Evolutionary conservation across 176 grass and related monocot species (phyloP).

Genomic region (Hsuehochloa calcarea): DNA sequence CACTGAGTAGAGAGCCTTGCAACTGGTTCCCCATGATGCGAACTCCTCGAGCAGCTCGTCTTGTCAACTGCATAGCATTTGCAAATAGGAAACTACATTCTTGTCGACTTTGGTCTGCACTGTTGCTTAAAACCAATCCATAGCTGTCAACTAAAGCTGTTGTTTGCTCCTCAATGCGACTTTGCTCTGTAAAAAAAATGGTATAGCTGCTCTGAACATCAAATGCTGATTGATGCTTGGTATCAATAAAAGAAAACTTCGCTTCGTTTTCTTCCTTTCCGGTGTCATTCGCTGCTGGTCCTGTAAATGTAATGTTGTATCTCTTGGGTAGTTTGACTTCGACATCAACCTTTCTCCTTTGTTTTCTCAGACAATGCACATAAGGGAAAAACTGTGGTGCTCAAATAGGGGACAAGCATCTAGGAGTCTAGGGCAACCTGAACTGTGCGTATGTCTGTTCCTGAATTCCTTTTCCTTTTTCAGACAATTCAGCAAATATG

Average conservation of each 20-base stretch:
- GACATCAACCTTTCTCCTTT: neutral
- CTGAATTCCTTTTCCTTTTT: too few species aligned
- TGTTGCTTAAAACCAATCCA: neutral
- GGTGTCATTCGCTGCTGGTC: too few species aligned
- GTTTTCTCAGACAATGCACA: neutral
- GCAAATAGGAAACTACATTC: conserved; percentile 5
- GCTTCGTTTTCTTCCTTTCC: neutral
- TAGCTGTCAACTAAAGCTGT: neutral
- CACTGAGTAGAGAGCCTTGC: neutral
- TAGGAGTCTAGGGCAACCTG: neutral
- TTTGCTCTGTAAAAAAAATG: neutral
- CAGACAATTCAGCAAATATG: too few species aligned
- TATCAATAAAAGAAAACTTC: neutral
- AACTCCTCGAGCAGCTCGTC: neutral
- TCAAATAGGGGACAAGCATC: neutral
- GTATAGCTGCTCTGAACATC: conserved; percentile 2
- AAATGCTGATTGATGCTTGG: neutral
- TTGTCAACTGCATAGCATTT: neutral
- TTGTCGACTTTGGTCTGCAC: neutral
- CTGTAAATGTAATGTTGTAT: neutral
- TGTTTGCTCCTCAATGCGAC: neutral
- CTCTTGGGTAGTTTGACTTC: neutral
- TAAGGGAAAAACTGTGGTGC: neutral
- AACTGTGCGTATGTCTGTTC: neutral
- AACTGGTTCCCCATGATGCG: neutral